Evolutionary conservation across 306 rosid genomes (phyloP).

Genomic region (Prunus armeniaca): DNA sequence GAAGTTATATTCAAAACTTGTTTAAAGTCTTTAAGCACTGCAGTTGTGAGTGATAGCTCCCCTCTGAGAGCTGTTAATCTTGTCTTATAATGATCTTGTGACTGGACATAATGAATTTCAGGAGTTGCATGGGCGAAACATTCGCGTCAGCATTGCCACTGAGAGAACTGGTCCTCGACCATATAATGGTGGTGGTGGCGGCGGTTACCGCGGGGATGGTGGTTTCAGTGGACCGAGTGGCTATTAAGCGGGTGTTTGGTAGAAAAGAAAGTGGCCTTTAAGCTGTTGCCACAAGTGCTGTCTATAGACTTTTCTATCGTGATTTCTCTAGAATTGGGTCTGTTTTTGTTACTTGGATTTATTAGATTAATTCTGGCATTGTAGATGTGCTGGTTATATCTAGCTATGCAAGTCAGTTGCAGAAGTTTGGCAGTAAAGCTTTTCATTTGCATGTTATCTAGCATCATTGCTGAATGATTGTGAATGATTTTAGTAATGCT

Average conservation of each 20-base stretch:
- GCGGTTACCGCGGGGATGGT: slow-evolving; percentile 27
- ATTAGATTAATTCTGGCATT: neutral
- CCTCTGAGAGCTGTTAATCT: no score
- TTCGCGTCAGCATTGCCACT: slow-evolving; percentile 61
- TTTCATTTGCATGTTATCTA: neutral
- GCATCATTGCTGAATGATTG: neutral
- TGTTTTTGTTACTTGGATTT: neutral
- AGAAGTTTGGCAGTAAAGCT: neutral
- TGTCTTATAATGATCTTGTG: neutral
- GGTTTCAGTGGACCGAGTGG: slow-evolving; percentile 26
- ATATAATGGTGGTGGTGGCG: slow-evolving; percentile 19
- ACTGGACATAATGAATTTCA: slow-evolving; percentile 23
- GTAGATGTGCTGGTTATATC: neutral
- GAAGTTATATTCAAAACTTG: neutral
- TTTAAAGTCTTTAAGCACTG: neutral
- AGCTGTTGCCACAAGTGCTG: neutral
- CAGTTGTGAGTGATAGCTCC: neutral
- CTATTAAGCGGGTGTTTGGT: neutral
- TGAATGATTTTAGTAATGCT: neutral
- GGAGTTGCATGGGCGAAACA: slow-evolving; percentile 65
- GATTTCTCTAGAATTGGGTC: neutral
- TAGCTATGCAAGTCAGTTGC: neutral
- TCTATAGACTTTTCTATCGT: neutral
- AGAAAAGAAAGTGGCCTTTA: neutral
- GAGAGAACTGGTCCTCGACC: slow-evolving; percentile 42